A percentile compares a stretch with the other conserved stretches of the same genome.
Evolutionary conservation across 106 monocot genomes (phyloP).

Genomic region (Dendrobium chrysotoxum): DNA sequence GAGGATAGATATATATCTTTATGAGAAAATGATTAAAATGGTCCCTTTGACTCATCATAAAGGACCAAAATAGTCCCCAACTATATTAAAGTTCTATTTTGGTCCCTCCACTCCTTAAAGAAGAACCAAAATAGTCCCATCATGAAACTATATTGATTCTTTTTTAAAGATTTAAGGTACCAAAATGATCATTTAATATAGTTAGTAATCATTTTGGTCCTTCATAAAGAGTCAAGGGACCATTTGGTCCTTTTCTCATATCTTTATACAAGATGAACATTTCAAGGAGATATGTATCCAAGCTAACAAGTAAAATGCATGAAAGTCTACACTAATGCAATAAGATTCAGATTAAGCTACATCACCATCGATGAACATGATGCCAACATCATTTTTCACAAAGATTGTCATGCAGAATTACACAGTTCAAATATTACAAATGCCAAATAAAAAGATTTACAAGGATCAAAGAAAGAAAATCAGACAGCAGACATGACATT

Average conservation of each 20-base stretch:
- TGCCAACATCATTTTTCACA: not conserved
- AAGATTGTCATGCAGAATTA: not conserved
- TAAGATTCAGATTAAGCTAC: not conserved
- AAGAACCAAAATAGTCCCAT: no score
- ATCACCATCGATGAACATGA: not conserved
- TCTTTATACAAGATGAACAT: not conserved
- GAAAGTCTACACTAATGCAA: not conserved
- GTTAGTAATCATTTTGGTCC: no score
- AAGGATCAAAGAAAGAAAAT: not conserved
- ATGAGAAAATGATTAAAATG: no score
- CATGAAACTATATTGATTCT: no score
- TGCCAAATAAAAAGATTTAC: not conserved
- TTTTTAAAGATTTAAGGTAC: no score
- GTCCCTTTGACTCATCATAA: no score
- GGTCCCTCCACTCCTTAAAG: no score
- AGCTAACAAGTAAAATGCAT: conserved; percentile 1
- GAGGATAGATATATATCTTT: not conserved
- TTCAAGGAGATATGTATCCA: not conserved
- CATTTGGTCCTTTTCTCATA: no score
- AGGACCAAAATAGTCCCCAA: no score
- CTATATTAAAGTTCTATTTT: no score
- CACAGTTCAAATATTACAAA: not conserved
- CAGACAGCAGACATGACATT: conserved; percentile 1
- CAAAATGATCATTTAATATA: no score
- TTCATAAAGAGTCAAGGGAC: no score